Percentiles rank a stretch among this genome's conserved stretches.
Evolutionary conservation across 495 filamentous ascomycete species (phyloP).

Genomic region (Echria macrotheca): DNA sequence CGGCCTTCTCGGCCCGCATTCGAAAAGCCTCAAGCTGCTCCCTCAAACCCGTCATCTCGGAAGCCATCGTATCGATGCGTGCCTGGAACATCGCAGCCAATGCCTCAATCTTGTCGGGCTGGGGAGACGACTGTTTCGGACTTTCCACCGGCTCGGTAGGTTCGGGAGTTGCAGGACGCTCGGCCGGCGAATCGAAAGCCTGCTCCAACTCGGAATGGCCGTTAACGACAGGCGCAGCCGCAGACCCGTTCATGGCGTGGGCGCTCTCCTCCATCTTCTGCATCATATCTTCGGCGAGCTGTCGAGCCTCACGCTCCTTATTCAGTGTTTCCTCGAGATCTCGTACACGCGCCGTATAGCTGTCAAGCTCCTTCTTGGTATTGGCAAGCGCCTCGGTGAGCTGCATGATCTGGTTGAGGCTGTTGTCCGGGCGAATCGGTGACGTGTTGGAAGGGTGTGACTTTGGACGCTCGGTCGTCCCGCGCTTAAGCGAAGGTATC

Average conservation of each 20-base stretch:
- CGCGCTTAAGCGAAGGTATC: conserved; percentile 59
- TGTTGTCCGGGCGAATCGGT: conserved; percentile 57
- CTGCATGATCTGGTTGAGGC: conserved; percentile 65
- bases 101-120: conserved; percentile 37
- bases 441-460: conserved; percentile 48
- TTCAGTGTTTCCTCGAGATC: conserved; percentile 74
- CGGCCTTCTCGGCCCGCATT: conserved; percentile 70
- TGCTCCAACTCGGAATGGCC: conserved; percentile 32
- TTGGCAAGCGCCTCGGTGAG: conserved; percentile 76
- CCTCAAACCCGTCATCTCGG: conserved; percentile 78
- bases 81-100: conserved; percentile 56
- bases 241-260: conserved; percentile 29
- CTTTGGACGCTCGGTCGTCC: conserved; percentile 69
- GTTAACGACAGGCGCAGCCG: conserved; percentile 21
- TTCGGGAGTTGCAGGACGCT: conserved; percentile 24
- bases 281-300: conserved; percentile 76
- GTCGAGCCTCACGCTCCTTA: conserved; percentile 74
- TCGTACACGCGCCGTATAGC: conserved; percentile 68
- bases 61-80: conserved; percentile 70
- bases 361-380: conserved; percentile 77
- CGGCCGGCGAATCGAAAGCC: conserved; percentile 34
- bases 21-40: conserved; percentile 73
- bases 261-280: conserved; percentile 57
- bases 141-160: conserved; percentile 15
- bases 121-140: conserved; percentile 27